phyloP scores from a whole-genome alignment of 177 flowering plant genomes.

The Vitis hybrid region DNA sequence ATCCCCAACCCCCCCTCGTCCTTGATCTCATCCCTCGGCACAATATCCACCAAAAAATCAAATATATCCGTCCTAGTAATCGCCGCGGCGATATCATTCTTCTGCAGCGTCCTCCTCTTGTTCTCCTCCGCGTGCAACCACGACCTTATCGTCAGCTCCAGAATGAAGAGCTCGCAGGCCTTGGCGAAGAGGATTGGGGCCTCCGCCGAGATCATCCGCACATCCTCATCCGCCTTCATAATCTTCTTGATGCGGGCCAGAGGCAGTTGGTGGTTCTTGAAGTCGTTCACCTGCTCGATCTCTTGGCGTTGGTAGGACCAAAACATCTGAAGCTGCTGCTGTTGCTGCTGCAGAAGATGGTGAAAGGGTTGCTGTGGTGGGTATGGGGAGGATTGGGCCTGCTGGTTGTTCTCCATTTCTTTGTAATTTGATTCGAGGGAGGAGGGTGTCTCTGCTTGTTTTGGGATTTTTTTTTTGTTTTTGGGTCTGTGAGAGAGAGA shows the following conservation, averaged over 20 bases:
- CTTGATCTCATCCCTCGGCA: conserved; percentile 59
- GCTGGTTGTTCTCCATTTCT: conserved; percentile 44
- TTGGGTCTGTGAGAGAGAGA: not conserved
- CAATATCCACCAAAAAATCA: conserved; percentile 59
- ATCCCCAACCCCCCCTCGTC: conserved; percentile 39
- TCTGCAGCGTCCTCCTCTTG: conserved; percentile 61
- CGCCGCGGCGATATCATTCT: conserved; percentile 64
- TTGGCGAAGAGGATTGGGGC: conserved; percentile 63
- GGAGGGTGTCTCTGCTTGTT: not conserved
- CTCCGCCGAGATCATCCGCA: conserved; percentile 66
- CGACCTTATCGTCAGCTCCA: conserved; percentile 62
- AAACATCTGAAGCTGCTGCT: conserved; percentile 62
- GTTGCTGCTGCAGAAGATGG: conserved; percentile 62
- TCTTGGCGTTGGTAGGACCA: conserved; percentile 63
- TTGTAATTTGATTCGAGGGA: not conserved
- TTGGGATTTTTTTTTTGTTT: not conserved
- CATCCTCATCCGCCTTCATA: conserved; percentile 72
- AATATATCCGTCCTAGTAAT: conserved; percentile 58
- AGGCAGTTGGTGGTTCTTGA: conserved; percentile 68
- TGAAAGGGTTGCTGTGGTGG: conserved; percentile 32
- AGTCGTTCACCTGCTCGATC: conserved; percentile 57
- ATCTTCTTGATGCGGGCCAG: conserved; percentile 69
- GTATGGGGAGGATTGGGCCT: conserved; percentile 37
- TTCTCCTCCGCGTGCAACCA: conserved; percentile 74
- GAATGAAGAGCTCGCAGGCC: conserved; percentile 65